A percentile compares a stretch with the other conserved stretches of the same genome.
Evolutionary conservation across 208 protist species (phyloP).

Genomic region (Acanthamoeba royreba): DNA sequence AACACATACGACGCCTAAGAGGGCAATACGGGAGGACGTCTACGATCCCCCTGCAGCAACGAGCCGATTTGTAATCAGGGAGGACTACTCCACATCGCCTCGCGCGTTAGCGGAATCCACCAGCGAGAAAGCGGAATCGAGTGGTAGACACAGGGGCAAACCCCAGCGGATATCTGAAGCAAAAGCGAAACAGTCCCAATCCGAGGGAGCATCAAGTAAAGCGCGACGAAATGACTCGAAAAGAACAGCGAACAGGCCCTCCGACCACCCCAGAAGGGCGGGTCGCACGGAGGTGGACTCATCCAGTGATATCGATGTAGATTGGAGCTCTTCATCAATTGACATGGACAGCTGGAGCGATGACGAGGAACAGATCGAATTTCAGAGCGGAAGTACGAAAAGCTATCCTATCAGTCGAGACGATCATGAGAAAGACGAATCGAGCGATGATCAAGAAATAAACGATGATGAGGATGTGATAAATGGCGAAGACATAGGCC

Average conservation of each 20-base stretch:
- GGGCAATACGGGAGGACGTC: no score
- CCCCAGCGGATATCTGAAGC: no score
- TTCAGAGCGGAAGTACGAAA: not conserved
- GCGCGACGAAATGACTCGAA: not conserved
- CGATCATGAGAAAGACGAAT: not conserved
- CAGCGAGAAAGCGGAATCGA: not conserved
- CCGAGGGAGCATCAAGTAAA: no score
- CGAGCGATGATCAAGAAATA: not conserved
- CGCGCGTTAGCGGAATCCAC: not conserved
- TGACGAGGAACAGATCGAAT: not conserved
- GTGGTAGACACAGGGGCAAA: no score
- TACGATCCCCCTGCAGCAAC: not conserved
- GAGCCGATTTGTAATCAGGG: not conserved
- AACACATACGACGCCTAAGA: no score
- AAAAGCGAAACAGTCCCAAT: no score
- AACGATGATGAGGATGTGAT: not conserved
- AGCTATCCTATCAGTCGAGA: not conserved
- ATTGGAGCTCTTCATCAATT: not conserved
- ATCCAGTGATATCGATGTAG: conserved; percentile 37
- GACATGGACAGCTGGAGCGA: not conserved
- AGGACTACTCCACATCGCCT: conserved; percentile 17
- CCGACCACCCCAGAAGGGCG: not conserved
- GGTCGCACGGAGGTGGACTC: not conserved
- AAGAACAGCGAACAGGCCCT: not conserved
- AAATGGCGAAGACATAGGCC: not conserved